Base-by-base conservation (phyloP, 768 basidiomycete genomes). In the Tephrocybe rancida region DNA sequence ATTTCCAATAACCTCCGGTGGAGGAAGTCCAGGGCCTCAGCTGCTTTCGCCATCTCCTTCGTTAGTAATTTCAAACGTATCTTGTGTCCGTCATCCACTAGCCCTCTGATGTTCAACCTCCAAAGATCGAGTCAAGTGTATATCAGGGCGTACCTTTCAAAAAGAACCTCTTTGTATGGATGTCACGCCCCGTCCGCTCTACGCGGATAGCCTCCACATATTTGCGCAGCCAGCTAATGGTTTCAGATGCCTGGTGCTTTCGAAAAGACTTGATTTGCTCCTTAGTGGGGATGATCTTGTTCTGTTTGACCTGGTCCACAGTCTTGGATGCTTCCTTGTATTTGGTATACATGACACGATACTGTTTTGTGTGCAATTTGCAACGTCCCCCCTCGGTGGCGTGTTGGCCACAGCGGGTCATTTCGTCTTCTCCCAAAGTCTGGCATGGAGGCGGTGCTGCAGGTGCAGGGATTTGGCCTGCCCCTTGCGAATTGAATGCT, bases 131-230 rank as follows among this genome's bases (percentile, higher is more conserved):
- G 8, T 8, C 38, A 41, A 6, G 8, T 8, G 2, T 4, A 5
- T 6, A 19, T 14, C 32, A n/a, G 14, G 30, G 52, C 64, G 11
- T 32, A 62, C 71, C 60, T 58, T 70, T 69, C 5, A 70, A 41
- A 34, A 70, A 69, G 56, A 72, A 73, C 2, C 70, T 61, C n/a
- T 41, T 57, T 5, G 60, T 54, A 30, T 73, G 72, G 21, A 72
- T 61, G 0, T 66, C 57, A 22, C 70, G 54, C 0, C 73, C 72
- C 0, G 57, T 53, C 42, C 60, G 61, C 44, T 73, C 72, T 0
- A 64, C 61, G 1, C 71, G 61, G 18, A 72, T 66, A 8, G 68
- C 69, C 39, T 70, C 65, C 9, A 71, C 53, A 46, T 73, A 73
- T 25, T 54, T 42, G 27, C 58, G 61, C 38, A 67, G 54, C 57